These are phyloP conservation scores for Mychonastes homosphaera DNA, from an alignment of 139 green algal genomes.

Conservation along the genomic window DNA sequence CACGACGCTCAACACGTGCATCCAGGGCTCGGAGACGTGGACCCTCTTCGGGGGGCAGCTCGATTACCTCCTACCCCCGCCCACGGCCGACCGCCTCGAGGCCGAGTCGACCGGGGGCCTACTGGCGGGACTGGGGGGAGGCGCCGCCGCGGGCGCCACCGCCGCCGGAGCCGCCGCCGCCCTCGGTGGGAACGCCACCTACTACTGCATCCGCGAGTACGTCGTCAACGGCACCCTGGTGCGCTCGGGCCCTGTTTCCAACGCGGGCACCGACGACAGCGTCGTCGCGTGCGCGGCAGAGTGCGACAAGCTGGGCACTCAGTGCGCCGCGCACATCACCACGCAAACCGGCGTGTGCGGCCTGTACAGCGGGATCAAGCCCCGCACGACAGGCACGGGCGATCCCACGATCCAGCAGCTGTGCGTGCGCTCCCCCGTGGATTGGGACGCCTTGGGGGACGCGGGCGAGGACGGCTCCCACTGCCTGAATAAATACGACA, in stretches of 20 bases:
- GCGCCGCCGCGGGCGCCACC: too few species aligned
- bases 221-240: not conserved
- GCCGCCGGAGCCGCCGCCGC: too few species aligned
- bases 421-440: not conserved
- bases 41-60: conserved; percentile 13
- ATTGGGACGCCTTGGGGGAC: conserved; percentile 16
- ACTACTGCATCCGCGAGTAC: conserved; percentile 16
- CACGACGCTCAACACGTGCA: conserved; percentile 4
- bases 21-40: conserved; percentile 12
- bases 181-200: conserved; percentile 2
- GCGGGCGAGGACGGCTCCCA: conserved; percentile 12
- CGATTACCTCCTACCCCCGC: conserved; percentile 8
- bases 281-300: conserved; percentile 8
- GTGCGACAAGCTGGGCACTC: not conserved
- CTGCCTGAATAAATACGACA: conserved; percentile 19
- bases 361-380: conserved; percentile 1
- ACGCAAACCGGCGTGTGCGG: conserved; percentile 5
- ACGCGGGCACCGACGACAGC: conserved; percentile 4
- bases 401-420: conserved; percentile 4
- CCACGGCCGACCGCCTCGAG: not conserved
- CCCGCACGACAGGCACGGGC: conserved; percentile 1
- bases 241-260: not conserved
- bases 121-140: conserved; percentile 2
- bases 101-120: not conserved
- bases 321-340: not conserved